Percentiles rank a stretch among this genome's conserved stretches.
Conservation (phyloP, 2,329 filamentous ascomycete genomes). For the Phoma sp. region DNA sequence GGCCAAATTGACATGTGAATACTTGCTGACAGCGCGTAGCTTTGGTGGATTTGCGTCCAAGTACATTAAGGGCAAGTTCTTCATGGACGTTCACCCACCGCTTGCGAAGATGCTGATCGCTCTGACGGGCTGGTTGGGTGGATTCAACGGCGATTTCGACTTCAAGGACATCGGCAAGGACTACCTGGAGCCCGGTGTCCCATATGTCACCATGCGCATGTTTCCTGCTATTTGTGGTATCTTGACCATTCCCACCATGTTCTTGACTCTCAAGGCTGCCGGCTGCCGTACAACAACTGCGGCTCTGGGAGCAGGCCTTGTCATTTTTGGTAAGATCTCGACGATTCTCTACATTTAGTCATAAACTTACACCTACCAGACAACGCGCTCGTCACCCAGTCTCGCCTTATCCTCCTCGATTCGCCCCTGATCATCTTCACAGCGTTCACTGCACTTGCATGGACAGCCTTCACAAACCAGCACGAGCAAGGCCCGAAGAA, state of each 20-base stretch:
- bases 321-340: conserved; percentile 78
- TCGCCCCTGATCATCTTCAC: conserved; percentile 94
- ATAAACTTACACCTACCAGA: conserved; percentile 60
- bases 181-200: conserved; percentile 91
- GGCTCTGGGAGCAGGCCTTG: conserved; percentile 78
- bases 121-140: conserved; percentile 90
- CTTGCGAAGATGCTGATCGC: conserved; percentile 96
- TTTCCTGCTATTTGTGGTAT: conserved; percentile 90
- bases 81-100: conserved; percentile 99
- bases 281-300: conserved; percentile 89
- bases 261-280: conserved; percentile 87
- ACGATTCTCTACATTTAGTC: background rate
- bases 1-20: conserved; percentile 3
- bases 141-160: conserved; percentile 94
- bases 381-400: conserved; percentile 94
- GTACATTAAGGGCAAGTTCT: conserved; percentile 99
- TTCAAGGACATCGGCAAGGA: conserved; percentile 99
- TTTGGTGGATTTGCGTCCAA: conserved; percentile 98
- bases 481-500: conserved; percentile 89
- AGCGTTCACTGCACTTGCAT: conserved; percentile 86
- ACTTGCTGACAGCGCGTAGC: conserved; percentile 56
- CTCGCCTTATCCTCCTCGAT: conserved; percentile 92
- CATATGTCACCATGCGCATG: conserved; percentile 97
- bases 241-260: conserved; percentile 87
- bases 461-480: conserved; percentile 93